Conservation (phyloP, 2,329 filamentous ascomycete genomes). For the Cladosporium sp. region DNA sequence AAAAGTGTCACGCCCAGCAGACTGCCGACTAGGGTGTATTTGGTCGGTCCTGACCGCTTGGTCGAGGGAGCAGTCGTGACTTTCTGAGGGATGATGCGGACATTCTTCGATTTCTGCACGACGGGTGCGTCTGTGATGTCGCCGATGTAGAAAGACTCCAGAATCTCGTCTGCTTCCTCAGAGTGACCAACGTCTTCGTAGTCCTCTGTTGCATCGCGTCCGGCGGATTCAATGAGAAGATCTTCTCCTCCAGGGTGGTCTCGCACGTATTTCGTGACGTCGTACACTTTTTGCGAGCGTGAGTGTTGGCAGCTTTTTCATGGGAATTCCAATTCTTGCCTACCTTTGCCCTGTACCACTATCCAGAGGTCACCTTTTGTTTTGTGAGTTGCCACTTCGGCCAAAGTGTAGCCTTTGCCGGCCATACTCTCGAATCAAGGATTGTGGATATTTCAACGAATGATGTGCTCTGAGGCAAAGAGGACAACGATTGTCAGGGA, state of each 20-base stretch:
- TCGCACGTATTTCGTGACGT: slow-evolving; percentile 88
- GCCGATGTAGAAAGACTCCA: slow-evolving; percentile 37
- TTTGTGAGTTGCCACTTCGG: slow-evolving; percentile 95
- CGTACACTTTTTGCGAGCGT: slow-evolving; percentile 60
- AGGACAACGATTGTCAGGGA: too few relatives aligned
- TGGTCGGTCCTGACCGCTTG: slow-evolving; percentile 81
- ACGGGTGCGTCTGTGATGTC: slow-evolving; percentile 23
- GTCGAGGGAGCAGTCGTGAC: background rate
- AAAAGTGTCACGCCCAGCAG: slow-evolving; percentile 4
- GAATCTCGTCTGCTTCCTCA: slow-evolving; percentile 42
- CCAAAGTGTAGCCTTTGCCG: slow-evolving; percentile 34
- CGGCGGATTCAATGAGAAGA: slow-evolving; percentile 95
- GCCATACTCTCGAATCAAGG: background rate
- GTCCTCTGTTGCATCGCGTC: slow-evolving; percentile 83
- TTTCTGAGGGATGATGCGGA: slow-evolving; percentile 7
- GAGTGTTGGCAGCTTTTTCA: background rate
- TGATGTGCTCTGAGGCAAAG: background rate
- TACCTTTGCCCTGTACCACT: slow-evolving; percentile 74
- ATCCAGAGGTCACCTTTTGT: slow-evolving; percentile 95
- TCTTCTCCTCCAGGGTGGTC: slow-evolving; percentile 95
- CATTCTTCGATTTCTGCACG: background rate
- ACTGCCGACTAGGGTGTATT: slow-evolving; percentile 42
- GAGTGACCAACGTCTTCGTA: slow-evolving; percentile 76
- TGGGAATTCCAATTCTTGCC: too few relatives aligned
- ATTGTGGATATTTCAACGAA: background rate